Conservation (phyloP, 2,329 filamentous ascomycete genomes). For the Arachnomyces sp. region DNA sequence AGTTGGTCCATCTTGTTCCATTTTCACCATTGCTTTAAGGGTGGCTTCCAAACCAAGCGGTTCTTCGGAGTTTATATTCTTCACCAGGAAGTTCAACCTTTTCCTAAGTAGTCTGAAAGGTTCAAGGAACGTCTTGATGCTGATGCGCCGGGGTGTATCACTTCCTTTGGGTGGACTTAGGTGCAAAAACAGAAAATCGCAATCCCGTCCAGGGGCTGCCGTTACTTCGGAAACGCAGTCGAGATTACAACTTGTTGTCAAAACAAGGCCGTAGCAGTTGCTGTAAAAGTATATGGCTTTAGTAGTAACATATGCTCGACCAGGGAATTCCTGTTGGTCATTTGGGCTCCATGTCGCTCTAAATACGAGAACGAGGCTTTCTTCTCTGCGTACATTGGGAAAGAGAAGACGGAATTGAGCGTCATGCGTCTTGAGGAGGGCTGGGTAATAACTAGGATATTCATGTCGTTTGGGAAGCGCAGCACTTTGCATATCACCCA, state of each 20-base stretch:
- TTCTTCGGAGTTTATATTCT: slow-evolving; percentile 66
- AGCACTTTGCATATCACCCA: slow-evolving; percentile 27
- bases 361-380: slow-evolving; percentile 86
- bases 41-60: slow-evolving; percentile 62
- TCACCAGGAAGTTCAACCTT: slow-evolving; percentile 76
- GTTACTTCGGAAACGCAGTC: slow-evolving; percentile 80
- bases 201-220: slow-evolving; percentile 79
- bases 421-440: slow-evolving; percentile 76
- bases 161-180: slow-evolving; percentile 57
- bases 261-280: slow-evolving; percentile 82
- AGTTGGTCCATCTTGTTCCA: slow-evolving; percentile 57
- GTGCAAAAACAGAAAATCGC: slow-evolving; percentile 86
- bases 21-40: slow-evolving; percentile 63
- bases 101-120: slow-evolving; percentile 73
- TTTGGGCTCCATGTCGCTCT: slow-evolving; percentile 80
- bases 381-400: slow-evolving; percentile 65
- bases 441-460: slow-evolving; percentile 69
- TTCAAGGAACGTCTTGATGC: slow-evolving; percentile 88
- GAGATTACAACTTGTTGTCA: slow-evolving; percentile 71
- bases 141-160: slow-evolving; percentile 63
- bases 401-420: slow-evolving; percentile 91
- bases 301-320: slow-evolving; percentile 80
- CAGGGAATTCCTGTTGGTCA: slow-evolving; percentile 68
- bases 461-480: slow-evolving; percentile 38
- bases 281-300: slow-evolving; percentile 94